A percentile compares a stretch with the other conserved stretches of the same genome.
Conservation (phyloP, 2,329 filamentous ascomycete genomes). For the Clarireedia monteithiana region DNA sequence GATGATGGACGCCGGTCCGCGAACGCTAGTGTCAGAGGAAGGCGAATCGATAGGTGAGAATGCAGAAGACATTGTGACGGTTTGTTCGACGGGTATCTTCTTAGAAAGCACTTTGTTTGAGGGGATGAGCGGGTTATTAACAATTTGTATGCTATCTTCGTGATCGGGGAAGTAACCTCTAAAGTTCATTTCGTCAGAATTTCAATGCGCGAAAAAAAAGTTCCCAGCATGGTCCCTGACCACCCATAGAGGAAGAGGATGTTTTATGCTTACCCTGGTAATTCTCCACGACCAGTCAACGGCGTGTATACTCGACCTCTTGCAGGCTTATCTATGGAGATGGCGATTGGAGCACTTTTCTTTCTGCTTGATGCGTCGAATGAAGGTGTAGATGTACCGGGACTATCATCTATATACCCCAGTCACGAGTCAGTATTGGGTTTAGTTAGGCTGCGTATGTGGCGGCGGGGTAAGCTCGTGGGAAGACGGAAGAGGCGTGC, state of each 20-base stretch:
- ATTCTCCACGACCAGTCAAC: constrained; percentile 50
- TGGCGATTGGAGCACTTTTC: constrained; percentile 46
- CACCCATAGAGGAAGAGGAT: constrained; percentile 4
- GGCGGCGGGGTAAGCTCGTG: constrained; percentile 2
- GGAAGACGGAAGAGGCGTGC: constrained; percentile 3
- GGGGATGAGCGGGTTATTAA: constrained; percentile 35
- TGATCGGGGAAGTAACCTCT: constrained; percentile 56
- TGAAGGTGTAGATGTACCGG: background rate
- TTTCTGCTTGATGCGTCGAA: constrained; percentile 19
- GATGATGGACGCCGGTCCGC: constrained; percentile 5
- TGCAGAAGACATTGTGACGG: constrained; percentile 20
- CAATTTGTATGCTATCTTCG: constrained; percentile 41
- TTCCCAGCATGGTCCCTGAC: background rate
- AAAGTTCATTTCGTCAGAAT: constrained; percentile 7
- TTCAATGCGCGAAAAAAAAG: background rate
- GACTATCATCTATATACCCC: constrained; percentile 8
- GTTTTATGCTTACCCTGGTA: constrained; percentile 43
- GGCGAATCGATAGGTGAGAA: constrained; percentile 4
- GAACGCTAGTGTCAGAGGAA: constrained; percentile 7
- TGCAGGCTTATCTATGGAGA: constrained; percentile 40
- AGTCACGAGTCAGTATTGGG: background rate
- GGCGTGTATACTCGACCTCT: constrained; percentile 36
- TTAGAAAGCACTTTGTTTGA: constrained; percentile 20
- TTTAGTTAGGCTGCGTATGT: background rate
- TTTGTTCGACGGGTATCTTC: background rate